phyloP scores from a whole-genome alignment of 2,329 filamentous ascomycete genomes.

The Plenodomus tracheiphilus region DNA sequence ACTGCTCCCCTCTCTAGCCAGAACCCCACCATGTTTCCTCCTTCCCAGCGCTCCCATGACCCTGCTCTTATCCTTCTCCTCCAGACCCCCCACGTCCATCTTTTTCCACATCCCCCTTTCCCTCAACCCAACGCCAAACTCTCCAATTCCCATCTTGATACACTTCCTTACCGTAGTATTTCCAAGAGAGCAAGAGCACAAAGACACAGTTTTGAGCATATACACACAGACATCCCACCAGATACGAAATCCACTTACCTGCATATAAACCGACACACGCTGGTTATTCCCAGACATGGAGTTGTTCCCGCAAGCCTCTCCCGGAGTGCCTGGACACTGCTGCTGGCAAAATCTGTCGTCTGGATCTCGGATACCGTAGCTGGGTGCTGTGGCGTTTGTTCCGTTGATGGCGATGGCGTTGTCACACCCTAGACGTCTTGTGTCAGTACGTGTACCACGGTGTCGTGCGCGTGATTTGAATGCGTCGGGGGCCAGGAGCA shows the following conservation, averaged over 20 bases:
- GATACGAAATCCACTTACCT: not conserved
- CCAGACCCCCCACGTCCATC: too few relatives aligned
- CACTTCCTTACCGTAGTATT: too few relatives aligned
- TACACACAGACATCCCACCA: not conserved
- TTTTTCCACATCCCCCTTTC: too few relatives aligned
- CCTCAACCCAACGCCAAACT: too few relatives aligned
- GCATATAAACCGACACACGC: not conserved
- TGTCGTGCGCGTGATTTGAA: too few relatives aligned
- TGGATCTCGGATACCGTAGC: not conserved
- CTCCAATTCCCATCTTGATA: too few relatives aligned
- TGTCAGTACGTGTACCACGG: not conserved
- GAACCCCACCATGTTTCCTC: too few relatives aligned
- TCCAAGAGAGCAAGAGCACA: not conserved
- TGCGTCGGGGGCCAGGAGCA: too few relatives aligned
- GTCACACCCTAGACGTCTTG: not conserved
- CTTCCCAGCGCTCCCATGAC: too few relatives aligned
- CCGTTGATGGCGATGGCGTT: slow-evolving; percentile 1
- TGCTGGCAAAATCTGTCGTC: not conserved
- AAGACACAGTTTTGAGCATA: not conserved
- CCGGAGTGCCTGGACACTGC: not conserved
- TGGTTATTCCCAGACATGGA: not conserved
- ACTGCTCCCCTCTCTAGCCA: too few relatives aligned
- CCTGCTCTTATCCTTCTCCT: too few relatives aligned
- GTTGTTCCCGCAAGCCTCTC: slow-evolving; percentile 1
- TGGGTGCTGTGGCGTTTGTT: not conserved